These are phyloP conservation scores for Zygoascus sp. DNA, from an alignment of 1,139 yeast genomes.

Conservation along the genomic window DNA sequence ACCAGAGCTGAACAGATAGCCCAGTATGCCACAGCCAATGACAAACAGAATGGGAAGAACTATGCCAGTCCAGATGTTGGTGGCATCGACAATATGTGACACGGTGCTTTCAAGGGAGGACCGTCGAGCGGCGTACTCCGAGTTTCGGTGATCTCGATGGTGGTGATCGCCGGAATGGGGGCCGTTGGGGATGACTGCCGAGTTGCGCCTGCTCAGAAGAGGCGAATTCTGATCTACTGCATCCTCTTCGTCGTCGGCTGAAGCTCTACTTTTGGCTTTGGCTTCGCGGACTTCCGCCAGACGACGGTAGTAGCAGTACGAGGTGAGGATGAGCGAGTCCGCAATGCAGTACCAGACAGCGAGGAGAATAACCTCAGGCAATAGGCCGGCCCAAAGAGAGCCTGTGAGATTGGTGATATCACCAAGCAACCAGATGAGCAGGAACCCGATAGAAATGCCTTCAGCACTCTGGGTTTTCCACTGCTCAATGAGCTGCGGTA, in stretches of 20 bases:
- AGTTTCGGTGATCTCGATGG: constrained; percentile 13
- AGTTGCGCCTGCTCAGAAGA: constrained; percentile 23
- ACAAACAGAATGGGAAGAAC: constrained; percentile 61
- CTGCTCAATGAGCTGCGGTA: constrained; percentile 79
- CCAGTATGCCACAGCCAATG: constrained; percentile 60
- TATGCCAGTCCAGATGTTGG: constrained; percentile 41
- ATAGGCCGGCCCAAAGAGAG: constrained; percentile 62
- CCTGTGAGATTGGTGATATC: constrained; percentile 67
- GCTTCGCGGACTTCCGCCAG: constrained; percentile 15
- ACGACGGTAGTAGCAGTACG: constrained; percentile 50
- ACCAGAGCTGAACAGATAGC: constrained; percentile 48
- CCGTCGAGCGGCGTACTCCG: constrained; percentile 11
- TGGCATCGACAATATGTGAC: constrained; percentile 22
- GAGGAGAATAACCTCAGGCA: constrained; percentile 64
- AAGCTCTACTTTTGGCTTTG: constrained; percentile 10
- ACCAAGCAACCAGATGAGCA: constrained; percentile 68
- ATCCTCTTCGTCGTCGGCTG: constrained; percentile 12
- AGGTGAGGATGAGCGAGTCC: constrained; percentile 56
- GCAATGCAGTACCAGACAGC: constrained; percentile 76
- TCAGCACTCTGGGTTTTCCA: constrained; percentile 76
- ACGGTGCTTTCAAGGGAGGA: constrained; percentile 27
- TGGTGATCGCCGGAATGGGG: constrained; percentile 16
- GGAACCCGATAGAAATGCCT: constrained; percentile 69
- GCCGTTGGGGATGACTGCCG: constrained; percentile 19
- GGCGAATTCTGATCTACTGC: constrained; percentile 22